These are phyloP conservation scores for Aspergillus ustus DNA, from an alignment of 2,329 filamentous ascomycete genomes.

Conservation along the genomic window DNA sequence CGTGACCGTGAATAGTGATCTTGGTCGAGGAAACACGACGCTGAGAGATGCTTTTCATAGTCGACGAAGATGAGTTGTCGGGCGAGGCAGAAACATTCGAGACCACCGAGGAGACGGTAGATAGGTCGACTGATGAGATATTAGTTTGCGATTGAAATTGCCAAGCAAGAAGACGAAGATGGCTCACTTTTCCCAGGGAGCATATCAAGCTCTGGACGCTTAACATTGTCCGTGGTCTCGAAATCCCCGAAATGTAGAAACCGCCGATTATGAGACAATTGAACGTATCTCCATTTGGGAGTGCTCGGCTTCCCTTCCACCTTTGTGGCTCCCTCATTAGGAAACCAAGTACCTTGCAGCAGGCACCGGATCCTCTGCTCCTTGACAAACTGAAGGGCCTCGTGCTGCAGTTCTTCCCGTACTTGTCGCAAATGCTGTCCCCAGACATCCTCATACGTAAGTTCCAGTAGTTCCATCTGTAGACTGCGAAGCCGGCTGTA, in stretches of 20 bases:
- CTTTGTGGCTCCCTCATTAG: slow-evolving; percentile 56
- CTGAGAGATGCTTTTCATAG: slow-evolving; percentile 49
- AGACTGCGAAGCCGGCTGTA: slow-evolving; percentile 76
- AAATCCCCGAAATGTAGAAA: slow-evolving; percentile 92
- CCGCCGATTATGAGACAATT: slow-evolving; percentile 86
- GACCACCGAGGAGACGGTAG: slow-evolving; percentile 86
- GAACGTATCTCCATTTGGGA: slow-evolving; percentile 75
- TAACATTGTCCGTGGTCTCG: slow-evolving; percentile 59
- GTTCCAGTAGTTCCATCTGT: slow-evolving; percentile 90
- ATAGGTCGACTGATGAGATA: slow-evolving; percentile 70
- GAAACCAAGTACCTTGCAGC: slow-evolving; percentile 88
- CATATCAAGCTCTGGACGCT: slow-evolving; percentile 72
- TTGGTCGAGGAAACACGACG: slow-evolving; percentile 64
- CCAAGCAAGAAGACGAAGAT: neutral
- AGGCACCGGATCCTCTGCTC: slow-evolving; percentile 93
- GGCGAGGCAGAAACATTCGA: slow-evolving; percentile 81
- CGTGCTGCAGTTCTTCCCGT: slow-evolving; percentile 87
- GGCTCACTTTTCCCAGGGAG: slow-evolving; percentile 72
- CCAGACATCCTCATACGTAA: slow-evolving; percentile 95
- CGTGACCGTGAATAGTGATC: slow-evolving; percentile 86
- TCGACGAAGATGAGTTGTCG: slow-evolving; percentile 53
- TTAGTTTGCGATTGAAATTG: slow-evolving; percentile 3
- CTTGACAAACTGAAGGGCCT: slow-evolving; percentile 94
- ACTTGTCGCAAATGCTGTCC: slow-evolving; percentile 86
- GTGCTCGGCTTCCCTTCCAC: slow-evolving; percentile 52